These are phyloP conservation scores for Schizonepeta tenuifolia DNA, from an alignment of 257 asterid species.

Conservation along the genomic window DNA sequence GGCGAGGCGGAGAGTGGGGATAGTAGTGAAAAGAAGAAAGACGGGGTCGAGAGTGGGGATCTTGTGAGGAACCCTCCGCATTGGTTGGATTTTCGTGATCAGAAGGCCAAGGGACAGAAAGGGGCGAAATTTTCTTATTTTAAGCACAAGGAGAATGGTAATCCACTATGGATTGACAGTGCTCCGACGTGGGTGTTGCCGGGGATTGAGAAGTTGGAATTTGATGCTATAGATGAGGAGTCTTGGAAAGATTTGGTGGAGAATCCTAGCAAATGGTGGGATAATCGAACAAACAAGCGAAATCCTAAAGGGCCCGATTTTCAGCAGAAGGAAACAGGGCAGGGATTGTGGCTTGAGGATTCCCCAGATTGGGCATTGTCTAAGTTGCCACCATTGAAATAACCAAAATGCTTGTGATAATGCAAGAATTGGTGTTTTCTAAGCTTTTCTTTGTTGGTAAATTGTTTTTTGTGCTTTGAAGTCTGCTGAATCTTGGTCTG, in stretches of 20 bases:
- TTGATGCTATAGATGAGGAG: constrained; percentile 51
- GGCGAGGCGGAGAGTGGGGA: constrained; percentile 20
- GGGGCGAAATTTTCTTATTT: constrained; percentile 62
- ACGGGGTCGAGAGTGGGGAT: constrained; percentile 58
- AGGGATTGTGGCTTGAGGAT: constrained; percentile 50
- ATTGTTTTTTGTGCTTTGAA: neutral
- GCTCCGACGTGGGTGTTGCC: constrained; percentile 61
- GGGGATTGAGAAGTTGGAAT: constrained; percentile 53
- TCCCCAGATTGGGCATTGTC: constrained; percentile 65
- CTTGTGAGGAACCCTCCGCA: constrained; percentile 55
- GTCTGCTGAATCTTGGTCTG: neutral
- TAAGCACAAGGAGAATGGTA: constrained; percentile 54
- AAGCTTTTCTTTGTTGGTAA: constrained; percentile 19
- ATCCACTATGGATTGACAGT: constrained; percentile 49
- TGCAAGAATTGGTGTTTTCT: neutral
- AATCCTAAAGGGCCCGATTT: constrained; percentile 54
- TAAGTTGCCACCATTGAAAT: constrained; percentile 52
- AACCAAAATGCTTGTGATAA: neutral
- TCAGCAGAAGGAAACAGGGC: constrained; percentile 52
- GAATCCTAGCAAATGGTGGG: constrained; percentile 63
- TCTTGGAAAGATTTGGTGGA: constrained; percentile 67
- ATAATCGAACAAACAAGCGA: constrained; percentile 44
- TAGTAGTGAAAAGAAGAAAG: constrained; percentile 40
- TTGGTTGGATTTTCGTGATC: constrained; percentile 73
- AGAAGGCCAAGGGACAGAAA: constrained; percentile 55